phyloP scores from a whole-genome alignment of 1,139 yeast genomes.

The Suhomyces anneliseae region DNA sequence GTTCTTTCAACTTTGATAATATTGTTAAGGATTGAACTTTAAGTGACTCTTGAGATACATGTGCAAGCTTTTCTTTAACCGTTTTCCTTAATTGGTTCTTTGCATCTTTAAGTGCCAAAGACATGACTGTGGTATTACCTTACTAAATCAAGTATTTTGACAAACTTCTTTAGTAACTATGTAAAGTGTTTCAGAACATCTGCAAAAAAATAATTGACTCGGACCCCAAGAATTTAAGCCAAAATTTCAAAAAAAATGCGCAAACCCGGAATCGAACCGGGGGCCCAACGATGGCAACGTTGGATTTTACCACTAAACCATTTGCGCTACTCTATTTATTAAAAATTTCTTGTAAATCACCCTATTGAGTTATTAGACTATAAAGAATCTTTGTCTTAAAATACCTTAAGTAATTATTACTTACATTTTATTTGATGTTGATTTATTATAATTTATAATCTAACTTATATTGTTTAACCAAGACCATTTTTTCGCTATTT shows the following conservation, averaged over 20 bases:
- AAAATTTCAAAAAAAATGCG: background rate
- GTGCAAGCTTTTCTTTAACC: slow-evolving; percentile 9
- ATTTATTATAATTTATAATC: no score
- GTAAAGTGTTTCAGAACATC: no score
- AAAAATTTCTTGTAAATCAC: background rate
- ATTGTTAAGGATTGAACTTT: slow-evolving; percentile 19
- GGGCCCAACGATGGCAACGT: background rate
- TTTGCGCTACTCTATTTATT: background rate
- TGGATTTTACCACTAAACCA: background rate
- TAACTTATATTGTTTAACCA: no score
- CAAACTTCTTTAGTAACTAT: no score
- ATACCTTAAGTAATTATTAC: no score
- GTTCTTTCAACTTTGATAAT: slow-evolving; percentile 26
- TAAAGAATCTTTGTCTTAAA: no score
- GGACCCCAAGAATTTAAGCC: no score
- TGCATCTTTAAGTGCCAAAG: slow-evolving; percentile 7
- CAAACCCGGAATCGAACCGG: background rate
- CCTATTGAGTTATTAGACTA: no score
- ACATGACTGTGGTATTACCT: background rate
- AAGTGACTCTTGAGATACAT: slow-evolving; percentile 10
- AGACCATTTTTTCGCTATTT: no score
- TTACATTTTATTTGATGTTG: no score
- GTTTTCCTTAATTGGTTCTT: slow-evolving; percentile 12
- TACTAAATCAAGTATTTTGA: no score
- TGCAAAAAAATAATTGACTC: no score